Percentiles rank a stretch among this genome's conserved stretches.
phyloP scores from a whole-genome alignment of 2,329 filamentous ascomycete species.

The Aspergillus pseudonomiae region DNA sequence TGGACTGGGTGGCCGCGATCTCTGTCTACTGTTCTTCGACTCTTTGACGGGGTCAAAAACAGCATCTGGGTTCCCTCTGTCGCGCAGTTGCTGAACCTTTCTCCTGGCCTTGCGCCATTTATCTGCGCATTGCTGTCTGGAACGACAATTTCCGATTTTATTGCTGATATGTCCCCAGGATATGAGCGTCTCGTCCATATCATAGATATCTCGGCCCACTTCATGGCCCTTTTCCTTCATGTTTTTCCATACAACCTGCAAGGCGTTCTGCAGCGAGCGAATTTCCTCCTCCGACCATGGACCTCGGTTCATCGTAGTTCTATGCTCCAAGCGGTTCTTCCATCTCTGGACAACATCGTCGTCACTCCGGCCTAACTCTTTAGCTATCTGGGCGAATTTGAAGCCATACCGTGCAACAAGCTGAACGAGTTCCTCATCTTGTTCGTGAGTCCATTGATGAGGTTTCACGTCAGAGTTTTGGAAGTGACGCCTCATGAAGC shows the following conservation, averaged over 20 bases:
- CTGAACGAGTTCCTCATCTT: constrained; percentile 44
- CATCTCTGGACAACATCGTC: constrained; percentile 49
- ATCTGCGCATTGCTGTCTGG: constrained; percentile 44
- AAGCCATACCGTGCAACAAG: constrained; percentile 36
- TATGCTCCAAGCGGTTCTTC: constrained; percentile 46
- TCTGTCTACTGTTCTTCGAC: background rate
- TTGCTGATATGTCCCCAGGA: constrained; percentile 38
- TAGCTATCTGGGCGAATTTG: constrained; percentile 43
- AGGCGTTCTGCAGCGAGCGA: constrained; percentile 27
- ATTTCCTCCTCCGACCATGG: constrained; percentile 42
- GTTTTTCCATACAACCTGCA: constrained; percentile 29
- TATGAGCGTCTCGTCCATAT: constrained; percentile 37
- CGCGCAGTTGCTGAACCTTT: constrained; percentile 24
- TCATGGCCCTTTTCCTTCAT: constrained; percentile 22
- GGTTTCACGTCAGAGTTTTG: constrained; percentile 40
- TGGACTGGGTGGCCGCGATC: background rate
- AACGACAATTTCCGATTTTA: constrained; percentile 32
- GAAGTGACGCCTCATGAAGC: constrained; percentile 49
- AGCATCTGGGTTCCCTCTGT: constrained; percentile 27
- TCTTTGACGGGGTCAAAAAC: constrained; percentile 26
- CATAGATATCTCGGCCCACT: constrained; percentile 40
- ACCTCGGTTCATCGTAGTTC: constrained; percentile 38
- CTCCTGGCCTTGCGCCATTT: constrained; percentile 41
- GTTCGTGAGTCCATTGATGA: constrained; percentile 43
- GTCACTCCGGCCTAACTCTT: constrained; percentile 39